A percentile compares a stretch with the other conserved stretches of the same genome.
Conservation (phyloP, 257 asterid species). For the Lantana camara region DNA sequence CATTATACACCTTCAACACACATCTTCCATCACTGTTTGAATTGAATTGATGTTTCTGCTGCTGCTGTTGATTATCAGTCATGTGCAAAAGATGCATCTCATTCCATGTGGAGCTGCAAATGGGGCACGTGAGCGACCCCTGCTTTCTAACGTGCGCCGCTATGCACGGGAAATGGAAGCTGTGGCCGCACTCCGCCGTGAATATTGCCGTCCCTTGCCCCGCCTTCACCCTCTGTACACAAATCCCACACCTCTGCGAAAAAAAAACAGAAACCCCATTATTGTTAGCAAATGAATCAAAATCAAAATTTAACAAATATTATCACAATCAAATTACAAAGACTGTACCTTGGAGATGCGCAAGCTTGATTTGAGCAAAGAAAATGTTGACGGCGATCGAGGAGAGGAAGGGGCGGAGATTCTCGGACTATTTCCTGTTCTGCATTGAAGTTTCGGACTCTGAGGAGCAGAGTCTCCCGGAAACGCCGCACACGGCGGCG, state of each 20-base stretch:
- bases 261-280: neutral
- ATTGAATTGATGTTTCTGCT: neutral
- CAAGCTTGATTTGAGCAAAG: slow-evolving; percentile 58
- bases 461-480: slow-evolving; percentile 30
- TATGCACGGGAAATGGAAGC: slow-evolving; percentile 76
- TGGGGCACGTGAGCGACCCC: slow-evolving; percentile 56
- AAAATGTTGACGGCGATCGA: slow-evolving; percentile 63
- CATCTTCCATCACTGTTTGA: slow-evolving; percentile 20
- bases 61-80: neutral
- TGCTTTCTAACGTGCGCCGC: slow-evolving; percentile 56
- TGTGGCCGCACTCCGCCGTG: slow-evolving; percentile 85
- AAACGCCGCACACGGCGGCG: slow-evolving; percentile 21
- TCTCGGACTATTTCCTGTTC: slow-evolving; percentile 45
- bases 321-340: neutral
- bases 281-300: neutral
- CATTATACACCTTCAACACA: slow-evolving; percentile 59
- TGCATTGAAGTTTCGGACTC: slow-evolving; percentile 57
- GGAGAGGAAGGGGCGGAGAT: slow-evolving; percentile 73
- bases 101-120: slow-evolving; percentile 57
- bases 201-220: slow-evolving; percentile 80
- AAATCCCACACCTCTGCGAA: slow-evolving; percentile 67
- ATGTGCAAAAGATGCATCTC: slow-evolving; percentile 45
- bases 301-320: neutral
- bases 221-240: slow-evolving; percentile 53
- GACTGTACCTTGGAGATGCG: slow-evolving; percentile 53